Base-by-base conservation (phyloP, 768 basidiomycete genomes). In the Strobilomyces confusus region DNA sequence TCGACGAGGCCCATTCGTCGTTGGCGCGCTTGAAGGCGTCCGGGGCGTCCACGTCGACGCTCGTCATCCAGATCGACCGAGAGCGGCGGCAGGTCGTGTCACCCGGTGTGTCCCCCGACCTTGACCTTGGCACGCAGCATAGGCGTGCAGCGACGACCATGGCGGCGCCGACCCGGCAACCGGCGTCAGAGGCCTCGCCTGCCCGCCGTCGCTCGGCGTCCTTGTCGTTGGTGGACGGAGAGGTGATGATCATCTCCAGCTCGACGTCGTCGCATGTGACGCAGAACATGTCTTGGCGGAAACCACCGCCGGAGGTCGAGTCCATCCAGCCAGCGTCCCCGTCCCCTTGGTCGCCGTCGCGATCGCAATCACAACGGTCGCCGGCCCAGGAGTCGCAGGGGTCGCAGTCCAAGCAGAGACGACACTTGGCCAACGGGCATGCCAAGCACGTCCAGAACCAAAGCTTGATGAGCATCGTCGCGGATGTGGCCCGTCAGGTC, bases 401-500 rank as follows among this genome's bases (percentile, higher is more conserved):
- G 26, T 15, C 44, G 5, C 59, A 51, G 29, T 11, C 55, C 6
- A 66, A 58, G 29, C 50, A 44, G 5, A 60, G 29, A 49, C 48
- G 41, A 11, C 40, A 44, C 0, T 17, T 44, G 11, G 15, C 26
- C 14, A 67, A 67, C 3, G 60, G 68, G 6, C 62, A 49, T 11
- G 37, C 49, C 43, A 58, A 58, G 17, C 52, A 46, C 15, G 41
- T 15, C 3, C 53, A 48, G 9, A 63, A 55, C 19, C 60, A 61
- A 37, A 84, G 78, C 40, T 67, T 87, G 63, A 83, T 88, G 84
- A 82, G 79, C 59, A 82, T 89, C 57, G 81, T 89, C 9, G 84
- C 87, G 60, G 78, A 74, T 51, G 80, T 87, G 42, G 66, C 83
- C 23, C 69, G 69, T 43, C 60, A 68, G 51, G 76, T 77, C 48